Evolutionary conservation across 805 yeast species (phyloP).

Genomic region (Alloascoidea hylecoeti): DNA sequence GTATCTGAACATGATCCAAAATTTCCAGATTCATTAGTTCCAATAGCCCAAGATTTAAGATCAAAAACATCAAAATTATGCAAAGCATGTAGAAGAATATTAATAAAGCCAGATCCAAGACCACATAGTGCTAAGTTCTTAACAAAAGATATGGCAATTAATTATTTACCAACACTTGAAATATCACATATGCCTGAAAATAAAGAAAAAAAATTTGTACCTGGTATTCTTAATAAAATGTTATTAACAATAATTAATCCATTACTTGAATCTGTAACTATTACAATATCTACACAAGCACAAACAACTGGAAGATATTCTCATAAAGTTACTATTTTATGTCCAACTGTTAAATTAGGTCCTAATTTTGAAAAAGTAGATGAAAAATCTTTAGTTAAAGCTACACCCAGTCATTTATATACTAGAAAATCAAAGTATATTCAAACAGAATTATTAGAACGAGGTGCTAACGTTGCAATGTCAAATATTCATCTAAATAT

Average conservation of each 20-base stretch:
- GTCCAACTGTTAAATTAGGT: neutral
- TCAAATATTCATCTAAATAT: neutral
- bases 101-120: conserved; percentile 17
- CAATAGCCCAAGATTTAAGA: conserved; percentile 13
- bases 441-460: neutral
- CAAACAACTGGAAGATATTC: neutral
- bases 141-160: conserved; percentile 12
- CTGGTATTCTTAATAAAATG: neutral
- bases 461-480: neutral
- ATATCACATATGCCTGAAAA: neutral
- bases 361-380: neutral
- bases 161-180: conserved; percentile 11
- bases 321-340: neutral
- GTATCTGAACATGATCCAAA: neutral
- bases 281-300: neutral
- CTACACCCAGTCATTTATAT: neutral
- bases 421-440: neutral
- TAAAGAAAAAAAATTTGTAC: neutral
- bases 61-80: conserved; percentile 15
- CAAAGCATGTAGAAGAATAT: conserved; percentile 16
- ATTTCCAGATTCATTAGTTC: conserved; percentile 6
- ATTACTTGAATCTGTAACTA: neutral
- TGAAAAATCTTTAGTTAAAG: neutral
- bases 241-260: neutral
- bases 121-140: conserved; percentile 11